Base-by-base conservation (phyloP, 106 monocot species). In the Dioscorea alata region DNA sequence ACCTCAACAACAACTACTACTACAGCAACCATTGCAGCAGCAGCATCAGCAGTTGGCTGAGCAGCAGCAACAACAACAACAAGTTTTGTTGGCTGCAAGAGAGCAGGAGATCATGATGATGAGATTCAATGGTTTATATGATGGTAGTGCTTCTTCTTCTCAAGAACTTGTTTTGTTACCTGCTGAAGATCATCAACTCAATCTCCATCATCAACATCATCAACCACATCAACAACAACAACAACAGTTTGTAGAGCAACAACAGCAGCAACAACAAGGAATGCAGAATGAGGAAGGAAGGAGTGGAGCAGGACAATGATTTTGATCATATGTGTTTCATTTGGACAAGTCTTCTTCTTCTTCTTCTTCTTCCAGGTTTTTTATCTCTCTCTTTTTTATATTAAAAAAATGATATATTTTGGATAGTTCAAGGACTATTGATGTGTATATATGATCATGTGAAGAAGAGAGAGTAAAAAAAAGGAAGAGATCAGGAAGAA, bases 81-180 rank as follows among this genome's bases (percentile, higher is more conserved):
- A 15, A 5, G 48, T 17, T 21, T 50, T 57, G 13, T 64, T 21
- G 33, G 64, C 32, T 15, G 59, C 69, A 8, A 71, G 77, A 24
- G 77, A 77, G 48, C 76, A 76, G 53, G 70, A 76, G 63, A 21
- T 64, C 9, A 1, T 69, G 33, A 59, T 28, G 69, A 62, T 56
- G 21, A 50, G 54, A 19, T 18, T 25, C 21, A 61, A 24, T 15
- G 60, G 61, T 5, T 23, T 49, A 0, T 35, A 34, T 28, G 57
- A 34, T 24, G 2, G 8, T 4, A 12, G 15, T 8, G 18, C 57
- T 17, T n/a, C 17, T 16, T 42, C 59, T 2, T 69, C 67, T 13
- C 49, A 25, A 10, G 63, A 22, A 6, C 19, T 69, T 56, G 61
- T 31, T 7, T 17, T 69, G 23, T 22, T 51, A 21, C 67, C 51